Base-by-base conservation (phyloP, 805 yeast species). In the Candida succiphila region DNA sequence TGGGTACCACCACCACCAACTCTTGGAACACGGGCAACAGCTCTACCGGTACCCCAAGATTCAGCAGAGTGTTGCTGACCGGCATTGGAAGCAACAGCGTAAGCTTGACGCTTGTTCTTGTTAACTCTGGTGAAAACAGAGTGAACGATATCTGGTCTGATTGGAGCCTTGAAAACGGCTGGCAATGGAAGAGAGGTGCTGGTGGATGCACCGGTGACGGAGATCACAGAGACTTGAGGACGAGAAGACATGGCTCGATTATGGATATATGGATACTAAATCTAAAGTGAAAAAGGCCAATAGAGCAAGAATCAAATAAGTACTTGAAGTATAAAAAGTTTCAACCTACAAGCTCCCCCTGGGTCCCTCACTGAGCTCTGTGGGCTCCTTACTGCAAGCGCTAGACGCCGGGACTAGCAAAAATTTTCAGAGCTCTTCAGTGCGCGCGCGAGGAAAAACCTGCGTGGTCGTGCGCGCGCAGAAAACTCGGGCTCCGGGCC, bases 11-110 rank as follows among this genome's bases (percentile, higher is more conserved):
- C 88, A 77, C 98, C 98, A 74, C 96, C 96, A 66, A 92, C 97
- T 81, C 98, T 88, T 78, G 98, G 98, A 69, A 92, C 89, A 80
- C 98, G 89, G 75, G 98, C 97, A 64, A 92, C 96, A 72, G 98
- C 98, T 78, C 98, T 88, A 79, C 98, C 98, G 59, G 98, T 92
- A 87, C 98, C 98, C 98, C 98, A 92, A 49, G 98, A 92, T 75
- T 87, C 96, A 67, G 98, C 98, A 48, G 97, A 89, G 72, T 96
- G 88, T 77, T 92, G 97, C 81, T 86, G 95, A 76, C 98, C 98
- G 63, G 98, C 98, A 75, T 87, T 84, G 67, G 79, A 87, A 58
- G 97, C 81, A 58, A 92, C 98, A 66, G 99, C 96, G 82, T 92
- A 92, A 70, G 99, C 96, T 76, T 92, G 99, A 75, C 99, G 87